Base-by-base conservation (phyloP, 495 filamentous ascomycete genomes). In the Tuber umbilicatum region DNA sequence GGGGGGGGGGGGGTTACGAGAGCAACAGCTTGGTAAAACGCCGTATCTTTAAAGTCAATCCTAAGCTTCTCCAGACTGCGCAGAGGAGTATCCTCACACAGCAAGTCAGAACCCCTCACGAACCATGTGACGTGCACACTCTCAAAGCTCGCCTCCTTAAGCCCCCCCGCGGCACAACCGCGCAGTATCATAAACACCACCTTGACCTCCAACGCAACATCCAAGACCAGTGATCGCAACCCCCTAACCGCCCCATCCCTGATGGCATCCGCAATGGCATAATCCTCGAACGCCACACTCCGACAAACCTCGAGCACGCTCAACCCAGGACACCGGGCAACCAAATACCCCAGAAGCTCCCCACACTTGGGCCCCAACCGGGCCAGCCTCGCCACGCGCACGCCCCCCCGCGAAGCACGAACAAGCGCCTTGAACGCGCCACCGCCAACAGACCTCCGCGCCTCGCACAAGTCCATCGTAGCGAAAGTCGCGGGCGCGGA, bases 391-490 rank as follows among this genome's bases (percentile, higher is more conserved):
- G 55, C 55, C 10, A 64, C 27, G 12, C 55, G 55, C n/a, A 64
- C 55, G 14, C 10, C 0, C 3, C 55, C 55, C n/a, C 55, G 55
- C n/a, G 55, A 64, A 4, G 55, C 55, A 17, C 12, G n/a, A 31
- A 31, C 55, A 64, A 64, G n/a, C n/a, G n/a, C 55, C 10, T 17
- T 64, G 10, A 64, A 64, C 10, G 55, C n/a, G 12, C 10, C n/a
- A 16, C n/a, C 0, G 2, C n/a, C 7, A 31, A 64, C n/a, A 5
- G 2, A 9, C 55, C 55, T 64, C 55, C 55, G n/a, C 55, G 55
- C 55, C 12, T 64, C 55, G 47, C 55, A 12, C 27, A 64, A 72
- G 42, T 72, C 71, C 69, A 72, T 72, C 19, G n/a, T 39, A 31
- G 37, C 10, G 55, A 72, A 75, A 14, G 73, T 70, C 37, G 3